Conservation (phyloP, 2,329 filamentous ascomycete genomes). For the Cladosporium sp. region DNA sequence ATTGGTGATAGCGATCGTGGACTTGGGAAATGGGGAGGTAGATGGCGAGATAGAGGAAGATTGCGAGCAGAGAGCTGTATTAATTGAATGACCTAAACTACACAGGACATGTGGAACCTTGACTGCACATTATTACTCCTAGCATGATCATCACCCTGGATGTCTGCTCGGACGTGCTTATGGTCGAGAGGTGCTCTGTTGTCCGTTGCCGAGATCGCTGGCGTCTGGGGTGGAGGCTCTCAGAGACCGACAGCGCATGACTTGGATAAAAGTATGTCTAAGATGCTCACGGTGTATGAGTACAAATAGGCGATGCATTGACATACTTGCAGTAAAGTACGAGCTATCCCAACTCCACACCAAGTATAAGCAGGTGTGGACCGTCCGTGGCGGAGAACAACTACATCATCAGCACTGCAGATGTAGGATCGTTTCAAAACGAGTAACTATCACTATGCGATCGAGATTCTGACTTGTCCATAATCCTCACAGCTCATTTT, state of each 20-base stretch:
- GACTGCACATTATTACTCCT: neutral
- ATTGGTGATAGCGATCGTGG: neutral
- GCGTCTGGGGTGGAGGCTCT: neutral
- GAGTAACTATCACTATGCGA: neutral
- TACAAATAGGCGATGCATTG: neutral
- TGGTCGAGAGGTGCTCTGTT: slow-evolving; percentile 4
- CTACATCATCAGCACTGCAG: neutral
- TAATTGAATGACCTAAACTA: neutral
- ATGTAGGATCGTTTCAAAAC: no score
- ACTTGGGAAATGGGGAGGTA: neutral
- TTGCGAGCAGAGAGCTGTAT: no score
- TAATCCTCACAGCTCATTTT: no score
- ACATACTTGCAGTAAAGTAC: neutral
- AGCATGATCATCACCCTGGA: no score
- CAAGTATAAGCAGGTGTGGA: slow-evolving; percentile 9
- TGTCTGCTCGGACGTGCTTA: no score
- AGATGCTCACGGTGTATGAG: no score
- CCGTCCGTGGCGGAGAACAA: neutral
- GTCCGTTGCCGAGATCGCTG: slow-evolving; percentile 5
- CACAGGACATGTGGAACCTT: no score
- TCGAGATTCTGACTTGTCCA: no score
- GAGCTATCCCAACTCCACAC: slow-evolving; percentile 1
- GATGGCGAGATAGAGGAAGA: neutral
- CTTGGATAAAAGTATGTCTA: no score
- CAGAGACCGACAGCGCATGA: no score